Conservation (phyloP, 192 early-diverging fungal species). For the Oehlia diaphana region DNA sequence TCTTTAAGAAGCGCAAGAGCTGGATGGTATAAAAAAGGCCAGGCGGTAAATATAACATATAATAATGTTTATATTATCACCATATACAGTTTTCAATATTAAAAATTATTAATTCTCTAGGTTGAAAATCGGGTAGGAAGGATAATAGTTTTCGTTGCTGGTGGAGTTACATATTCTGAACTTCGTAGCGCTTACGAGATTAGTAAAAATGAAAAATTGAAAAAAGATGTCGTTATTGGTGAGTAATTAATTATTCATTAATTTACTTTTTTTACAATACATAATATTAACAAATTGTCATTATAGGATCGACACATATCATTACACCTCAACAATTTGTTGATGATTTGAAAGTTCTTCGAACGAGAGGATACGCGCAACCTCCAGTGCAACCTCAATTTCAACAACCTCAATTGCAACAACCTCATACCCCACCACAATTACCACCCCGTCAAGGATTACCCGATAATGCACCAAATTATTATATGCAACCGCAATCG, state of each 20-base stretch:
- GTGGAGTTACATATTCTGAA: conserved; percentile 74
- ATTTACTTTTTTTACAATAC: background rate
- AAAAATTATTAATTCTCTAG: conserved; percentile 13
- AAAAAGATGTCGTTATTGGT: conserved; percentile 76
- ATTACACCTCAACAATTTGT: conserved; percentile 71
- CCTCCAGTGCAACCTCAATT: background rate
- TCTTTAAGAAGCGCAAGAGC: conserved; percentile 36
- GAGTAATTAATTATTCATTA: conserved; percentile 1
- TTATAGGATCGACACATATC: conserved; percentile 71
- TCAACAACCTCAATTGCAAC: background rate
- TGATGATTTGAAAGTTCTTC: conserved; percentile 61
- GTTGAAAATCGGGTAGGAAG: conserved; percentile 44
- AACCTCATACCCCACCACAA: conserved; percentile 31
- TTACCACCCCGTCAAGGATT: conserved; percentile 33
- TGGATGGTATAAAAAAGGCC: conserved; percentile 20
- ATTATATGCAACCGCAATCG: no score
- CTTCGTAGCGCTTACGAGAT: conserved; percentile 71
- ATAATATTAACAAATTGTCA: background rate
- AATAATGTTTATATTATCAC: background rate
- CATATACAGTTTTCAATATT: conserved; percentile 2
- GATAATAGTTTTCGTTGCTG: conserved; percentile 77
- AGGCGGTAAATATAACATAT: background rate
- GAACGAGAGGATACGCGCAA: background rate
- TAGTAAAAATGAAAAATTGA: conserved; percentile 52
- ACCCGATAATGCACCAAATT: background rate